Evolutionary conservation across 2,329 filamentous ascomycete species (phyloP).

Genomic region (Epichloe scottii): DNA sequence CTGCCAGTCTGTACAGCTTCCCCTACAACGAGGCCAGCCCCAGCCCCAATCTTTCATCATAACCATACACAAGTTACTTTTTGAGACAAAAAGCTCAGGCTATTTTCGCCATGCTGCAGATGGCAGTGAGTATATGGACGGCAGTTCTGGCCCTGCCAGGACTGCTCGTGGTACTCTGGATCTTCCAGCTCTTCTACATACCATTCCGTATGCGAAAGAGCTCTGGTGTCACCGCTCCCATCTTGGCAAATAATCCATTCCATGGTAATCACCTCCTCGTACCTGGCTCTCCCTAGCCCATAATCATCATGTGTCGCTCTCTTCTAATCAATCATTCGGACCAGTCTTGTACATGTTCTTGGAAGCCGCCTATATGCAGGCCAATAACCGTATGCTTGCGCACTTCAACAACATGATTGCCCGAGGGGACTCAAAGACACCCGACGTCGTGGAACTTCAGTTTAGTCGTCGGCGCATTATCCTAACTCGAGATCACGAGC

Average conservation of each 20-base stretch:
- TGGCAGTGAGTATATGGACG: neutral
- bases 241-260: conserved; percentile 6
- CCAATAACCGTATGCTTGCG: conserved; percentile 1
- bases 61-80: too few species aligned
- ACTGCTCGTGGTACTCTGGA: conserved; percentile 3
- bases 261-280: neutral
- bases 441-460: conserved; percentile 35
- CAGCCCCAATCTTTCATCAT: too few species aligned
- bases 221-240: conserved; percentile 6
- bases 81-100: too few species aligned
- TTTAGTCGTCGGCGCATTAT: conserved; percentile 46
- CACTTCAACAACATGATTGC: neutral
- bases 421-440: neutral
- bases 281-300: too few species aligned
- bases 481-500: conserved; percentile 73
- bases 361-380: conserved; percentile 4
- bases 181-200: conserved; percentile 2
- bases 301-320: too few species aligned
- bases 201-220: conserved; percentile 6
- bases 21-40: too few species aligned
- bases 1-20: too few species aligned
- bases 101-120: too few species aligned
- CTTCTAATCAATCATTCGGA: too few species aligned
- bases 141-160: conserved; percentile 6
- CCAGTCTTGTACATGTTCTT: conserved; percentile 2